phyloP scores from a whole-genome alignment of 2,329 filamentous ascomycete genomes.

The Aspergillus texensis region DNA sequence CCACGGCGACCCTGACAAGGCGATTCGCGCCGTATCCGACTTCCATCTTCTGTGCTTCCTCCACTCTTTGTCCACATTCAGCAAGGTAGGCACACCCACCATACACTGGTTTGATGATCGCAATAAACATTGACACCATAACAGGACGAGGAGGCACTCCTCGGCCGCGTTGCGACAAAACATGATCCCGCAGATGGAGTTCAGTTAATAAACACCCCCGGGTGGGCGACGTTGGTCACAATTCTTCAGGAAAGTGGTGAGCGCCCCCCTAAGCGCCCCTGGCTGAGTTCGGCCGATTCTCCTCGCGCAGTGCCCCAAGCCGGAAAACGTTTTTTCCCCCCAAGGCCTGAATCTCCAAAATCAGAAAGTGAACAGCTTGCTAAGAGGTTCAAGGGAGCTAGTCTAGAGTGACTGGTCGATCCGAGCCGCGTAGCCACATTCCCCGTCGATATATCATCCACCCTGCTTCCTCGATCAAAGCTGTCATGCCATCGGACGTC shows the following conservation, averaged over 20 bases:
- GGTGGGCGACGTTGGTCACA: slow-evolving; percentile 91
- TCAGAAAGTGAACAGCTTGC: slow-evolving; percentile 62
- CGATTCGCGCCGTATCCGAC: slow-evolving; percentile 75
- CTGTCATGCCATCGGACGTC: neutral
- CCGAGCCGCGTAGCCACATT: slow-evolving; percentile 5
- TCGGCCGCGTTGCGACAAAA: slow-evolving; percentile 80
- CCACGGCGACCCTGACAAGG: slow-evolving; percentile 62
- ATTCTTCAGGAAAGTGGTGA: slow-evolving; percentile 98
- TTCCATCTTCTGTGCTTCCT: slow-evolving; percentile 94
- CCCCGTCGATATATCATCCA: slow-evolving; percentile 5
- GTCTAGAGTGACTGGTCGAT: slow-evolving; percentile 46
- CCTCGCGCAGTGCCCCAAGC: slow-evolving; percentile 34
- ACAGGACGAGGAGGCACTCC: slow-evolving; percentile 84
- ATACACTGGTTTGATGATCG: neutral
- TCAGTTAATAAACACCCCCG: slow-evolving; percentile 80
- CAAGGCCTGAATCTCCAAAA: slow-evolving; percentile 43
- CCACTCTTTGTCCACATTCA: slow-evolving; percentile 76
- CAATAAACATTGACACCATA: neutral
- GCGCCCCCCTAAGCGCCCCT: slow-evolving; percentile 76
- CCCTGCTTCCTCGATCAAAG: slow-evolving; percentile 1
- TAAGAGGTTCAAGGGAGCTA: slow-evolving; percentile 68
- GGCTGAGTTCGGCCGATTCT: slow-evolving; percentile 46
- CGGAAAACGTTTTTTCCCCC: slow-evolving; percentile 38
- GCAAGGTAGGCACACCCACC: slow-evolving; percentile 65
- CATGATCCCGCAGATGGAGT: slow-evolving; percentile 80